Base-by-base conservation (phyloP, 1,284 basidiomycete genomes). In the Uromyces viciae-fabae region DNA sequence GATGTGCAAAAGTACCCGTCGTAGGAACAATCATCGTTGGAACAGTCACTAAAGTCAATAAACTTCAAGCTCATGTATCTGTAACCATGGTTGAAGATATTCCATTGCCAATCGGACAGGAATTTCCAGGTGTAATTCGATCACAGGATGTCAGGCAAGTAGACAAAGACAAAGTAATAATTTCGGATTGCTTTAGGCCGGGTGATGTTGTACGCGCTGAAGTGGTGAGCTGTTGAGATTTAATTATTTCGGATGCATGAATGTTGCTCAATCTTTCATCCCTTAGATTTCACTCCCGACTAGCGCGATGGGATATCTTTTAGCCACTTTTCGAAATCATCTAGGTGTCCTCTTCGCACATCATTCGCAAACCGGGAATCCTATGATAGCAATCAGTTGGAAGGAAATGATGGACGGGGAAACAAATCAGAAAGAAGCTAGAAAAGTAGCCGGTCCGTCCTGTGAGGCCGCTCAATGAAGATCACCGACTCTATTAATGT, bases 391-490 rank as follows among this genome's bases (percentile, higher is more conserved):
- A 0, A 89, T 94, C 19, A 93, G 91, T 3, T 96, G 94, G 94
- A 91, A 93, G 85, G 92, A 94, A 86, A 96, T 96, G 94, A 90
- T 92, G 31, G 94, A 94, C 86, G 91, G 92, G 5, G 90, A 90
- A 85, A 94, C 93, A 11, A 93, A 93, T 5, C 89, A 88, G 82
- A 88, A 91, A 71, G 94, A 96, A 86, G 92, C 90, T 83, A 89
- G 94, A 78, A 96, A 96, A 85, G 94, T 93, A 83, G 94, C 94
- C 33, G 94, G 94, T 85, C 94, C 94, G n/a, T n/a, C n/a, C n/a
- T n/a, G n/a, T n/a, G n/a, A n/a, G n/a, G n/a, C n/a, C n/a, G n/a
- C n/a, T n/a, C n/a, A n/a, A n/a, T n/a, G n/a, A n/a, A n/a, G n/a
- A n/a, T n/a, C n/a, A n/a, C n/a, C n/a, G n/a, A n/a, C n/a, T n/a